Base-by-base conservation (phyloP, 805 yeast species). In the Lachancea cidri region DNA sequence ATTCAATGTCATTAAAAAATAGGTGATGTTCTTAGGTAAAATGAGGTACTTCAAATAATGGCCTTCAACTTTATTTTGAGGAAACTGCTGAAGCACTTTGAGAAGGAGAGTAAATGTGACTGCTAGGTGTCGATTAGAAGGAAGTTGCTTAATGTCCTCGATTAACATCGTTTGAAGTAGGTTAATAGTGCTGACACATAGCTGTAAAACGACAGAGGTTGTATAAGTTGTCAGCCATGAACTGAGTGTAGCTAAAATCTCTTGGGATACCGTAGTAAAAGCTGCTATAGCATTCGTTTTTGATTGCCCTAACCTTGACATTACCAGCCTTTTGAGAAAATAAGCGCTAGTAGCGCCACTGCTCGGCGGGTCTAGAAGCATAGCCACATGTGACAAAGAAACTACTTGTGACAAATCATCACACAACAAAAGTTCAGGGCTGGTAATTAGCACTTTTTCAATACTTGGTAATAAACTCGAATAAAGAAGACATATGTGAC, bases 31-130 rank as follows among this genome's bases (percentile, higher is more conserved):
- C 7, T 14, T 29, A 8, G 32, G 16, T 29, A 53, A 29, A n/a
- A 55, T 45, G 2, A 54, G 18, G 11, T 36, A 36, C 24, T 47
- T 42, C 9, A 54, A 20, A 11, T 44, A 33, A 6, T 38, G 25
- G 15, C n/a, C 7, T 29, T 6, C 7, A 8, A 29, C 6, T 29
- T 29, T 11, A 6, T 20, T 33, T 13, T 14, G 19, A 5, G 33
- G 32, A 15, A 38, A 31, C 7, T 31, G 18, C 2, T 49, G 43
- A 7, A 47, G 33, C 3, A 22, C 35, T 11, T 47, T 30, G 8
- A 57, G 16, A 7, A 47, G 16, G 4, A 33, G 18, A 6, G 49
- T 35, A 3, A 48, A 22, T 8, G 50, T 33, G 16, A 43, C 39
- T 1, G 47, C 38, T 5, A 32, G 20, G 29, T 37, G 40, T 34